Base-by-base conservation (phyloP, 2,329 filamentous ascomycete genomes). In the Microdochium nivale region DNA sequence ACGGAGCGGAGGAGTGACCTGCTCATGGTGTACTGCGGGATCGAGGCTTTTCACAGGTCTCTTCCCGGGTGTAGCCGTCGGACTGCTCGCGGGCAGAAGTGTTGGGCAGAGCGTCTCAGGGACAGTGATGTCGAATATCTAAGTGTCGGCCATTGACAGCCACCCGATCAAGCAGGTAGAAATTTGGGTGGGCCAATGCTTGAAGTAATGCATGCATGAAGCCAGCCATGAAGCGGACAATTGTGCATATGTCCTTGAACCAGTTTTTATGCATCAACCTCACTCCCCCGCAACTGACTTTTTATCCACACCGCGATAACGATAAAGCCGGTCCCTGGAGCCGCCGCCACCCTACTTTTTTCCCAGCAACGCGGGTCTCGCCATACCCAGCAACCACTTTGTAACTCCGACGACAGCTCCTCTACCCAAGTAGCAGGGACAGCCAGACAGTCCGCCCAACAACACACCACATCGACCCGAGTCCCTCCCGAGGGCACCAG, bases 1-100 rank as follows among this genome's bases (percentile, higher is more conserved):
- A 82, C 70, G 68, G 81, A 84, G 72, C 80, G 79, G 59, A 85
- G 74, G 55, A 87, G 70, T 57, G 79, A 75, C 65, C 81, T 76
- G 65, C 77, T 80, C 78, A 81, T 81, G 23, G 46, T 51, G 35
- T 21, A 21, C 19, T 40, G 48, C 37, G n/a, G 49, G 46, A 33
- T 48, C 51, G 24, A n/a, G 50, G 47, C 35, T 4, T 16, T 3
- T 13, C 25, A 19, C 46, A 24, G 11, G 25, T 25, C 23, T 27
- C n/a, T 40, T 25, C 33, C 25, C n/a, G n/a, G n/a, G n/a, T n/a
- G n/a, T n/a, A n/a, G n/a, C n/a, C n/a, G n/a, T n/a, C n/a, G n/a
- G n/a, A n/a, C n/a, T n/a, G n/a, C n/a, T n/a, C n/a, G n/a, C n/a
- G n/a, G n/a, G n/a, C n/a, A 21, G 21, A n/a, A n/a, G 10, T 27